Percentiles rank a stretch among this genome's conserved stretches.
Evolutionary conservation across 768 basidiomycete genomes (phyloP).

Genomic region (Russula compacta): DNA sequence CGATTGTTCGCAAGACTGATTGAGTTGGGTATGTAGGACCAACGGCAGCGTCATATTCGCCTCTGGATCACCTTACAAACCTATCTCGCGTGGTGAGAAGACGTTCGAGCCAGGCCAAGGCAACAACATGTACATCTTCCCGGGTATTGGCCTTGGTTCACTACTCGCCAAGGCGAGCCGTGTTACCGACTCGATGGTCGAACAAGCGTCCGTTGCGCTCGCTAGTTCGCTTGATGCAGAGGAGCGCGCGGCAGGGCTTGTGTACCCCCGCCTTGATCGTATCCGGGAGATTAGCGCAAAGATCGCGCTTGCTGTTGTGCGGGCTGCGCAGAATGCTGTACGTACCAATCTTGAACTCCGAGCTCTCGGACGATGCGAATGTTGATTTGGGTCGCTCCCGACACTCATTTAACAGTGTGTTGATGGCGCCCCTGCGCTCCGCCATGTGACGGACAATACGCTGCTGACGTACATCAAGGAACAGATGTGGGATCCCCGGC

Average conservation of each 20-base stretch:
- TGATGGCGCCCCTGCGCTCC: conserved; percentile 34
- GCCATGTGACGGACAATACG: conserved; percentile 45
- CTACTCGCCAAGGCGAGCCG: conserved; percentile 60
- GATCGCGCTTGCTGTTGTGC: conserved; percentile 70
- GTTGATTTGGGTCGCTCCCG: conserved; percentile 1
- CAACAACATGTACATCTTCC: conserved; percentile 90
- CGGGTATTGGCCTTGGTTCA: conserved; percentile 67
- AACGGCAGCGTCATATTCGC: conserved; percentile 78
- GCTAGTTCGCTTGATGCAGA: conserved; percentile 61
- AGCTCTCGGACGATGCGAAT: not conserved
- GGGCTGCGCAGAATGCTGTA: conserved; percentile 69
- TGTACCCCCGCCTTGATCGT: conserved; percentile 81
- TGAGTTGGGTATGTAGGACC: conserved; percentile 5
- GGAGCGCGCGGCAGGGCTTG: conserved; percentile 53
- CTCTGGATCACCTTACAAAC: conserved; percentile 77
- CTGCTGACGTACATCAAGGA: conserved; percentile 44
- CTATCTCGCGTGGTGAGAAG: conserved; percentile 46
- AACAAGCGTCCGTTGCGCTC: conserved; percentile 75
- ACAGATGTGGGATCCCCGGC: conserved; percentile 66
- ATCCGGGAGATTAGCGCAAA: conserved; percentile 76
- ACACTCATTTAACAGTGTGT: conserved; percentile 23
- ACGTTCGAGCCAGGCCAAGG: conserved; percentile 78
- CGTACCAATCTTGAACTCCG: conserved; percentile 22
- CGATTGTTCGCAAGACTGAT: not conserved
- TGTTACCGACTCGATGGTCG: conserved; percentile 84